phyloP scores from a whole-genome alignment of 768 basidiomycete species.

The Podaxis rugospora region DNA sequence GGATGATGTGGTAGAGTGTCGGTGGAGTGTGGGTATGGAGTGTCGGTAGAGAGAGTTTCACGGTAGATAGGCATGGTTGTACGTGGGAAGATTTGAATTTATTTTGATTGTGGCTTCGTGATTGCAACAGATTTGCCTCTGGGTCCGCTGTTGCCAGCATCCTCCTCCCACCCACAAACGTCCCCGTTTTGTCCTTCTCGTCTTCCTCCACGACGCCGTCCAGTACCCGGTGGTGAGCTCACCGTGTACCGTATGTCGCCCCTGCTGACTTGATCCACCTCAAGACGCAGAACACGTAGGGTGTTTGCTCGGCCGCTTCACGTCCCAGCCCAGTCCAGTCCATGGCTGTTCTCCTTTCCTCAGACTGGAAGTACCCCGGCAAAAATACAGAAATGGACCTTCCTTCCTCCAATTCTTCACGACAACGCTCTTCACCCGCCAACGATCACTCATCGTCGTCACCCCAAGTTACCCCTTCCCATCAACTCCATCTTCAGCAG shows the following conservation, averaged over 20 bases:
- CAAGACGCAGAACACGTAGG: slow-evolving; percentile 11
- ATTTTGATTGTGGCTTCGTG: slow-evolving; percentile 31
- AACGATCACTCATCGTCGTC: slow-evolving; percentile 38
- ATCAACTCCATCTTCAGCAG: slow-evolving; percentile 19
- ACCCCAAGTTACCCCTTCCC: slow-evolving; percentile 7
- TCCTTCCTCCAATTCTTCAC: slow-evolving; percentile 34
- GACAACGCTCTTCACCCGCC: slow-evolving; percentile 55
- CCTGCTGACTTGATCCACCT: neutral
- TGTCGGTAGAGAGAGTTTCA: no score
- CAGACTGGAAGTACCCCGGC: slow-evolving; percentile 67
- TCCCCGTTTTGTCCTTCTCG: slow-evolving; percentile 7
- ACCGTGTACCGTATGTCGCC: slow-evolving; percentile 1
- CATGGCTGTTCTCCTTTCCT: slow-evolving; percentile 78
- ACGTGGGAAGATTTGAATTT: slow-evolving; percentile 23
- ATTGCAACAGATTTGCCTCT: slow-evolving; percentile 33
- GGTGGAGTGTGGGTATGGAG: no score
- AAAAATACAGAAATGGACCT: slow-evolving; percentile 64
- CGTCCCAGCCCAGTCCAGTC: slow-evolving; percentile 33
- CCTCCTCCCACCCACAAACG: slow-evolving; percentile 12
- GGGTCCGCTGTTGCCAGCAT: slow-evolving; percentile 29
- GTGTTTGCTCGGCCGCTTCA: slow-evolving; percentile 9
- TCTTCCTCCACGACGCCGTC: neutral
- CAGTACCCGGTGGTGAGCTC: slow-evolving; percentile 8
- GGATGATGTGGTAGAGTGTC: neutral
- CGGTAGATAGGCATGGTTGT: neutral